Evolutionary conservation across 805 yeast genomes (phyloP).

Genomic region (Diddensiella transvaalensis): DNA sequence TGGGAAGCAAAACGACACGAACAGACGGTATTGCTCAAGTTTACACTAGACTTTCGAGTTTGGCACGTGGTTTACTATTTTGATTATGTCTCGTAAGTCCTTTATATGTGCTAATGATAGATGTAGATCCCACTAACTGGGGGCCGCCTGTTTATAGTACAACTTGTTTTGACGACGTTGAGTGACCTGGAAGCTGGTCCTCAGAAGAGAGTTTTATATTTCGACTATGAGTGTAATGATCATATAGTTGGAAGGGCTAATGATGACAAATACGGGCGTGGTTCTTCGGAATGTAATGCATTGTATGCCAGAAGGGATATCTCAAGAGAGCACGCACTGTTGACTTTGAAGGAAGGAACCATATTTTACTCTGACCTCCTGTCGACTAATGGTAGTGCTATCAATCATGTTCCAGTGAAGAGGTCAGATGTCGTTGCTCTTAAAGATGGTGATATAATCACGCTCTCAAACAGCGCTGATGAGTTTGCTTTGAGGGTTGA

Average conservation of each 20-base stretch:
- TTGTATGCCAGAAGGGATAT: background rate
- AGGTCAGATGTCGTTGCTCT: background rate
- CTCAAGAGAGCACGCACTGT: background rate
- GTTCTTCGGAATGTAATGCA: background rate
- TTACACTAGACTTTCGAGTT: too few relatives aligned
- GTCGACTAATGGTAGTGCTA: background rate
- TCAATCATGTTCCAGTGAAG: background rate
- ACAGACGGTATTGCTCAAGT: too few relatives aligned
- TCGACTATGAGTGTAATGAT: background rate
- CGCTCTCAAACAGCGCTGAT: background rate
- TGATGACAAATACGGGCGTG: background rate
- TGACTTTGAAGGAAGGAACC: background rate
- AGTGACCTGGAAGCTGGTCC: background rate
- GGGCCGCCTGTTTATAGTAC: too few relatives aligned
- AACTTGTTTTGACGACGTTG: background rate
- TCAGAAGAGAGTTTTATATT: background rate
- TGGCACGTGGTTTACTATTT: too few relatives aligned
- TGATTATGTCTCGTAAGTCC: too few relatives aligned
- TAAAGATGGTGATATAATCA: constrained; percentile 1
- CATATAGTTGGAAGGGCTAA: constrained; percentile 1
- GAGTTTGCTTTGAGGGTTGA: background rate
- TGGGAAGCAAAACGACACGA: too few relatives aligned
- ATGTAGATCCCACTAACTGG: too few relatives aligned
- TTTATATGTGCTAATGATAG: too few relatives aligned
- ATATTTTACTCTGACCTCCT: background rate